Percentiles rank a stretch among this genome's conserved stretches.
phyloP scores from a whole-genome alignment of 805 yeast genomes.

The Ogataea henricii region DNA sequence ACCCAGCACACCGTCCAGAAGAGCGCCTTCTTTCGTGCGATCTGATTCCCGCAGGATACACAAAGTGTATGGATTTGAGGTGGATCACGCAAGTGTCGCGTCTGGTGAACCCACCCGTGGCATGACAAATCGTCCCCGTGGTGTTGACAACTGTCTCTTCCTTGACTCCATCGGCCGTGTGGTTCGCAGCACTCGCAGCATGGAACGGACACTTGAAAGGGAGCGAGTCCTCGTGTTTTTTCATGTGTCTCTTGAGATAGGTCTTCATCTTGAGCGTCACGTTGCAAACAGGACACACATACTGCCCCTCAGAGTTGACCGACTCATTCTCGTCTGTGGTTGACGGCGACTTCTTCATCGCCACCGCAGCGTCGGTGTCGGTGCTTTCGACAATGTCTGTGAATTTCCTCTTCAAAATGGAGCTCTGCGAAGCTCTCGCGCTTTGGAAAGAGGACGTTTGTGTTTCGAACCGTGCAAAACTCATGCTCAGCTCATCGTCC shows the following conservation, averaged over 20 bases:
- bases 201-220: conserved; percentile 60
- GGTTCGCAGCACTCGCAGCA: conserved; percentile 15
- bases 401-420: conserved; percentile 12
- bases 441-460: conserved; percentile 7
- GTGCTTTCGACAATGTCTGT: not conserved
- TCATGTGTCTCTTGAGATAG: conserved; percentile 56
- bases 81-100: conserved; percentile 63
- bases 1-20: conserved; percentile 56
- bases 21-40: conserved; percentile 44
- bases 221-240: conserved; percentile 50
- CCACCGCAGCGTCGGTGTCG: not conserved
- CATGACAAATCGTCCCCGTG: conserved; percentile 47
- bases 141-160: conserved; percentile 16
- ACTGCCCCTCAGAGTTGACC: conserved; percentile 14
- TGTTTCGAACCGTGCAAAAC: conserved; percentile 21
- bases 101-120: conserved; percentile 59
- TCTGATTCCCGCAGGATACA: conserved; percentile 56
- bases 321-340: not conserved
- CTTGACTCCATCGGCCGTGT: conserved; percentile 16
- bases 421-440: not conserved
- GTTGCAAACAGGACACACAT: conserved; percentile 50
- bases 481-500: conserved; percentile 26
- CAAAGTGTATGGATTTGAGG: conserved; percentile 56
- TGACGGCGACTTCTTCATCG: not conserved
- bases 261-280: conserved; percentile 53